Evolutionary conservation across 768 basidiomycete genomes (phyloP).

Genomic region (Pisolithus microcarpus): DNA sequence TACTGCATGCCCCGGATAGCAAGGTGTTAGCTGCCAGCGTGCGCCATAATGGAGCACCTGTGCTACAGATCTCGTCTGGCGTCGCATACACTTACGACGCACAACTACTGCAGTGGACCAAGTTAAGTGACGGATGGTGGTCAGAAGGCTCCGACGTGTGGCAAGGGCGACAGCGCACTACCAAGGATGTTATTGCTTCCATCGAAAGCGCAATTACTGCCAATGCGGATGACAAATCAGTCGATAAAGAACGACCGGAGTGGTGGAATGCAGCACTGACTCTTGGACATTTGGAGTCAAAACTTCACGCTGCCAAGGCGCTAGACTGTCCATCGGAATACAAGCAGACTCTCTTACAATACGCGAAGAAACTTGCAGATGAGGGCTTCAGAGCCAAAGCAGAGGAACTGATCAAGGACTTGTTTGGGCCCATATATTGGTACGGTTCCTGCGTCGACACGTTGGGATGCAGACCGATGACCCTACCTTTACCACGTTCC

Average conservation of each 20-base stretch:
- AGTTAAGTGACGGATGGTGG: constrained; percentile 81
- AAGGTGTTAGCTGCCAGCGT: constrained; percentile 58
- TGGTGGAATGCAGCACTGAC: constrained; percentile 85
- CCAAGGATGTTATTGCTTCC: constrained; percentile 47
- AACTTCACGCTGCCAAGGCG: constrained; percentile 62
- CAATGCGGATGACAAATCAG: constrained; percentile 29
- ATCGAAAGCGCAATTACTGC: constrained; percentile 41
- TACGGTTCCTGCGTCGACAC: constrained; percentile 32
- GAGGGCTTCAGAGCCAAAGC: constrained; percentile 84
- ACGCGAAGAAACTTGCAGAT: constrained; percentile 81
- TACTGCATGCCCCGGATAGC: constrained; percentile 52
- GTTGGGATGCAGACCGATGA: neutral
- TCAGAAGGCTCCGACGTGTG: constrained; percentile 75
- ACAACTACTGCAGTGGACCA: constrained; percentile 59
- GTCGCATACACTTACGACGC: constrained; percentile 74
- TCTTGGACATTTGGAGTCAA: constrained; percentile 83
- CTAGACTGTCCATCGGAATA: constrained; percentile 85
- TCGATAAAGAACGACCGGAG: constrained; percentile 47
- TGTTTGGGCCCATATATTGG: constrained; percentile 89
- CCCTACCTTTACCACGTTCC: constrained; percentile 2
- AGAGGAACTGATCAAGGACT: constrained; percentile 85
- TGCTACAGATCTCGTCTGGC: constrained; percentile 74
- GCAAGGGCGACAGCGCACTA: constrained; percentile 60
- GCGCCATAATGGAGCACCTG: constrained; percentile 72
- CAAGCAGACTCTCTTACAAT: constrained; percentile 63